Base-by-base conservation (phyloP, 495 filamentous ascomycete species). In the Polyplosphaeria fusca region DNA sequence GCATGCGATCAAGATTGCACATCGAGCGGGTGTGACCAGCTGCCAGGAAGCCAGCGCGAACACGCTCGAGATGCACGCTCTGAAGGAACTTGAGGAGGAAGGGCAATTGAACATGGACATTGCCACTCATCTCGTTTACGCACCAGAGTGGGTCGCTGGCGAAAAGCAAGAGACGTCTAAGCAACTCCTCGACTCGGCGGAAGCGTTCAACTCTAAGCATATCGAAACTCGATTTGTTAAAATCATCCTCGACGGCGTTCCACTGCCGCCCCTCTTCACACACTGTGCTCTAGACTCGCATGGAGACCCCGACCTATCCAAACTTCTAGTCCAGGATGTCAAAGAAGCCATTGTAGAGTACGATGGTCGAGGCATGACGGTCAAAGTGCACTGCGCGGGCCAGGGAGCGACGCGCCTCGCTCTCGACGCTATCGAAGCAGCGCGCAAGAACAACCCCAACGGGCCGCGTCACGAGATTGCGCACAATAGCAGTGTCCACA, bases 171-270 rank as follows among this genome's bases (percentile, higher is more conserved):
- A 37, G 12, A 39, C 12, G 9, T 47, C 59, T 1, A 30, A 52
- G n/a, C 22, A 38, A 18, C 47, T 63, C 1, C 16, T 63, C 16
- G 59, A 63, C 19, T n/a, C 5, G 2, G 55, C 57, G 18, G 26
- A 43, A 5, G 23, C 22, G 23, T 63, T 25, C 55, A 50, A 58
- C 30, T 41, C 26, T 16, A 58, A 52, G 39, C 59, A 63, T 28
- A 55, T 63, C 25, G 59, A 63, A 24, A 63, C 59, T 3, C 20
- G 47, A 5, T 63, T 63, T 46, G 59, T 63, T 7, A 63, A 63
- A 39, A 58, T 63, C 40, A 58, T 58, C 19, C 38, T 63, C 12
- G 59, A 63, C 38, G 59, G 59, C 27, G 55, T 63, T 3, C 59
- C 59, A 2, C 45, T 28, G 35, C 41, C 53, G 1, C 59, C 59